phyloP scores from a whole-genome alignment of 225 moss, liverwort and hornwort species.

The Antitrichia curtipendula region DNA sequence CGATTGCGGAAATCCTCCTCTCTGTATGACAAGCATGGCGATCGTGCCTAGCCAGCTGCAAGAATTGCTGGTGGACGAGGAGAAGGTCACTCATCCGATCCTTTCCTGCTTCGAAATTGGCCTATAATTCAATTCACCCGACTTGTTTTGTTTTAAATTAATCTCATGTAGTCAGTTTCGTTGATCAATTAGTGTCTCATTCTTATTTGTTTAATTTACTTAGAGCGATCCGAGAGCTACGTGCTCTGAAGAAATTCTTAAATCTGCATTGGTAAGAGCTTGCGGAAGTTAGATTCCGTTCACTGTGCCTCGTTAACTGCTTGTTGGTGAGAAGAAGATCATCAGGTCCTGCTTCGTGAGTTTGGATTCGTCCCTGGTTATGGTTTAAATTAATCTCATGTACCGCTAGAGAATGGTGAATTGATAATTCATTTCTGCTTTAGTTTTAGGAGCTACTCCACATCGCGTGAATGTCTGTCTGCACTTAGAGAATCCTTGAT shows the following conservation, averaged over 20 bases:
- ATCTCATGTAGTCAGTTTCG: not conserved
- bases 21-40: not conserved
- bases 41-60: not conserved
- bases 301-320: not conserved
- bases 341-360: not conserved
- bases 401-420: not conserved
- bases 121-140: not conserved
- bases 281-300: not conserved
- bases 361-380: not conserved
- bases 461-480: not conserved
- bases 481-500: not conserved
- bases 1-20: not conserved
- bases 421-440: not conserved
- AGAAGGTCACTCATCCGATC: slow-evolving; percentile 10
- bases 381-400: not conserved
- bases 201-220: too few relatives aligned
- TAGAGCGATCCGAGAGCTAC: not conserved
- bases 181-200: not conserved
- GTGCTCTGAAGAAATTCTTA: not conserved
- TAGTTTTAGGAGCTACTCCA: not conserved
- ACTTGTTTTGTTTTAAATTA: not conserved
- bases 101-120: not conserved
- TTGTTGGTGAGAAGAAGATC: slow-evolving; percentile 4
- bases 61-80: slow-evolving; percentile 3
- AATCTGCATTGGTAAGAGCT: not conserved